Evolutionary conservation across 2,329 filamentous ascomycete species (phyloP), one percentile per base, ranked within the genome.

Genomic region (Nemania serpens): DNA sequence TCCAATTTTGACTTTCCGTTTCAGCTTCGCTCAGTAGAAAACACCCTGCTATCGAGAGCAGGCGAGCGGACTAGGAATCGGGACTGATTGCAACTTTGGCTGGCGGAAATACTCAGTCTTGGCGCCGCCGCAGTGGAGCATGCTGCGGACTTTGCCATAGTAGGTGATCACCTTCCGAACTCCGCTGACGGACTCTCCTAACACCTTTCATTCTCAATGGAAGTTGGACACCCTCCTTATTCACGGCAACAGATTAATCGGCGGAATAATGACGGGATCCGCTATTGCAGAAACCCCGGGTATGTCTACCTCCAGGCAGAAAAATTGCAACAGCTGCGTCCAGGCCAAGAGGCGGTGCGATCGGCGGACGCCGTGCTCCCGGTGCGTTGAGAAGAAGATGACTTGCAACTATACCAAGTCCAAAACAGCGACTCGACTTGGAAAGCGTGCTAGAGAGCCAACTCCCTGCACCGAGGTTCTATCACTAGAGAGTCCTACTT

Each of bases 291-390:
- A 41, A 36, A 55, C 5, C 18, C 17, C 53, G n/a, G 22, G 13
- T 25, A 17, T 48, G 17, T 33, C 62, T n/a, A 37, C 54, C 20
- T 66, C 74, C 37, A 65, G 71, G 48, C 73, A 74, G 57, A 75
- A 74, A 61, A 75, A 71, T 36, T 78, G 76, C 64, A 71, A 76
- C 61, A 72, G 68, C 55, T 78, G 76, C 58, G 76, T 76, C 25
- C 75, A 74, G 64, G 72, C 73, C 22, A 78, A 77, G 65, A 72
- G 76, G 22, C 74, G 75, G 10, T 77, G 76, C 57, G 76, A 78
- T 61, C 76, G 75, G 64, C 73, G 71, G 33, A 68, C 70, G 11
- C 76, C 76, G 2, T 78, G 76, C 62, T 75, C 75, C 22, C 69
- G 76, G 25, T 78, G 76, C 56, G 68, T 68, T 45, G 74, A 76